A percentile compares a stretch with the other conserved stretches of the same genome.
phyloP scores from a whole-genome alignment of 2,329 filamentous ascomycete species.

The Microcyclosporella mali region DNA sequence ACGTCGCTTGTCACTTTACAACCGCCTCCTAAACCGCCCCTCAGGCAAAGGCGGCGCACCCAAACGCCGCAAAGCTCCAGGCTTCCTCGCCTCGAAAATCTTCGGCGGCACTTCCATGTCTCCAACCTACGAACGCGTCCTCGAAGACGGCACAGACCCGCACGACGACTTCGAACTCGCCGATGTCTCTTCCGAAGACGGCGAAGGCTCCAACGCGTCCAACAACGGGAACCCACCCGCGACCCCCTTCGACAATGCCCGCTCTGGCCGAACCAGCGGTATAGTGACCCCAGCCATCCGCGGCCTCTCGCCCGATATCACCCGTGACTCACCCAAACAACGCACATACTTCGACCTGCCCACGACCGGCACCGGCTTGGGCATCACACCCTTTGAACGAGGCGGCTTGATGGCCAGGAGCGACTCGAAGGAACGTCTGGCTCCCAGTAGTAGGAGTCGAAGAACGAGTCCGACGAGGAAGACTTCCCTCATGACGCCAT shows the following conservation, averaged over 20 bases:
- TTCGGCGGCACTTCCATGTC: conserved; percentile 53
- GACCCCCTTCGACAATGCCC: conserved; percentile 37
- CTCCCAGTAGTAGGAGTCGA: conserved; percentile 46
- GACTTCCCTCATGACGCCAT: conserved; percentile 32
- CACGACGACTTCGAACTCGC: conserved; percentile 69
- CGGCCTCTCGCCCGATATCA: conserved; percentile 27
- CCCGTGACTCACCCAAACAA: conserved; percentile 24
- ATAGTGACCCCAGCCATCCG: conserved; percentile 54
- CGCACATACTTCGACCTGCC: conserved; percentile 41
- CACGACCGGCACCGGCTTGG: conserved; percentile 22
- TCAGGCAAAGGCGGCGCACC: conserved; percentile 13
- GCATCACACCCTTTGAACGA: conserved; percentile 48
- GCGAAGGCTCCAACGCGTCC: conserved; percentile 29
- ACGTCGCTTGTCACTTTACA: conserved; percentile 54
- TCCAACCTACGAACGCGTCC: conserved; percentile 67
- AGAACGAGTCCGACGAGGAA: conserved; percentile 45
- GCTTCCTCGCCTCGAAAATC: conserved; percentile 47
- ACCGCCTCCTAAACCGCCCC: conserved; percentile 50
- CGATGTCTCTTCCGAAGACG: conserved; percentile 56
- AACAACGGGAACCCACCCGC: conserved; percentile 9
- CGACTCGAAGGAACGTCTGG: conserved; percentile 76
- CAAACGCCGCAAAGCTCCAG: conserved; percentile 23
- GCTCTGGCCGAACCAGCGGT: conserved; percentile 55
- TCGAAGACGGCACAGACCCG: conserved; percentile 66
- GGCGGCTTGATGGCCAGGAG: conserved; percentile 73